These are phyloP conservation scores for Ogataea paradorogensis DNA, from an alignment of 805 yeast genomes.

Conservation along the genomic window DNA sequence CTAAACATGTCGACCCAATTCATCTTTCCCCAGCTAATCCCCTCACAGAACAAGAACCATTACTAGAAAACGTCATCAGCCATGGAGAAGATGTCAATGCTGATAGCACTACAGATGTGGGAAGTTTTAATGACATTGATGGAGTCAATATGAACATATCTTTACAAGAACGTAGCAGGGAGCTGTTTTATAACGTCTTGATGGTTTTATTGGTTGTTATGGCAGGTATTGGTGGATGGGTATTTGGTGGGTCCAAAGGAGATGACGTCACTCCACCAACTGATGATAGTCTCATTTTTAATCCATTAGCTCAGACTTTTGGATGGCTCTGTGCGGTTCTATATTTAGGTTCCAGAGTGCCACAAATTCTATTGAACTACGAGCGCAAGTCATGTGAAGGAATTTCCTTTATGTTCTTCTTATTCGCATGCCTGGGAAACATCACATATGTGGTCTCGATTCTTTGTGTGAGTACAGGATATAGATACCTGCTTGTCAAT, in stretches of 20 bases:
- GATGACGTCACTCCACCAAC: conserved; percentile 34
- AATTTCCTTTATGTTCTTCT: conserved; percentile 85
- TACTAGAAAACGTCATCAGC: conserved; percentile 59
- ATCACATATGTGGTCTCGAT: conserved; percentile 87
- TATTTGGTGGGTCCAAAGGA: conserved; percentile 41
- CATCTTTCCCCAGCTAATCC: conserved; percentile 91
- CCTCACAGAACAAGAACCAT: conserved; percentile 56
- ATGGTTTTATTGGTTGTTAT: conserved; percentile 66
- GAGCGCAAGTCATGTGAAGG: conserved; percentile 93
- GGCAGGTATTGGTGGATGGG: conserved; percentile 89
- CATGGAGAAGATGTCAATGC: conserved; percentile 32
- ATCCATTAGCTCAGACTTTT: conserved; percentile 78
- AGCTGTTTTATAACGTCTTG: conserved; percentile 36
- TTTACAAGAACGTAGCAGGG: conserved; percentile 20
- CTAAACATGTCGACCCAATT: conserved; percentile 58
- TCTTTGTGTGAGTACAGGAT: conserved; percentile 67
- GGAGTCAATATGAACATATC: conserved; percentile 24
- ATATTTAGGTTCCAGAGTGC: conserved; percentile 85
- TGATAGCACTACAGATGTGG: conserved; percentile 21
- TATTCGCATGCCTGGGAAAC: conserved; percentile 94
- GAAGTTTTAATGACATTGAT: conserved; percentile 32
- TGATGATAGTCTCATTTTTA: conserved; percentile 52
- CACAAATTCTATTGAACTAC: conserved; percentile 84
- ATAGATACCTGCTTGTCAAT: conserved; percentile 71
- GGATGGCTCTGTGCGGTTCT: conserved; percentile 78